Base-by-base conservation (phyloP, 1,139 yeast species). In the Candida pseudocylindracea region DNA sequence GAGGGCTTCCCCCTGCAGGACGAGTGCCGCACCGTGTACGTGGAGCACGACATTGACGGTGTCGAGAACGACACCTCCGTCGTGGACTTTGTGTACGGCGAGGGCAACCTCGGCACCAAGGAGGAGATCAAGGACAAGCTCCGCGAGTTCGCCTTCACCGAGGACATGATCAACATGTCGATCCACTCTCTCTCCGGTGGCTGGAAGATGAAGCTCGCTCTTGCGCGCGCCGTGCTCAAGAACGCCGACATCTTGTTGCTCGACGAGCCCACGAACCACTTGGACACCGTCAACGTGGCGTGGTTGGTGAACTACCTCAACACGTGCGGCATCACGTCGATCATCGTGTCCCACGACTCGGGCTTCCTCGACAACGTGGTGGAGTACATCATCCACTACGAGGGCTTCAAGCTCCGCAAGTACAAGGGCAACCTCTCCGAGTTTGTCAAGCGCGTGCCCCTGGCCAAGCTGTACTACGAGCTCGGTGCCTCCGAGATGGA, bases 251-350 rank as follows among this genome's bases (percentile, higher is more conserved):
- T 88, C 56, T 71, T 88, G 62, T 72, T 88, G 61, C 74, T 88
- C 59, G 98, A 88, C 72, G 98, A 88, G 72, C 98, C 98, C 67
- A 88, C 98, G 57, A 88, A 88, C 76, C 98, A 88, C 69, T 79
- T 88, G 76, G 98, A 88, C 67, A 85, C 93, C 51, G 93, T 81
- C 50, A 88, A 88, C 64, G 96, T 88, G 54, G 93, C 93, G 56
- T 88, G 98, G 98, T 79, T 88, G 66, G 93, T 79, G 61, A 78
- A 88, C 88, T 88, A 88, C 91, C 74, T 88, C 65, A 71, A 75
- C 64, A 83, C 93, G 45, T 85, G 95, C 72, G 93, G 93, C 58
- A 81, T 88, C 57, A 85, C 98, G 44, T 85, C 96, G 46, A 80
- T 88, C 57, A 81, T 81, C 58, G 96, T 88, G 55, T 88, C 98